phyloP scores from a whole-genome alignment of 2,329 filamentous ascomycete species.

The Scedosporium dehoogii region DNA sequence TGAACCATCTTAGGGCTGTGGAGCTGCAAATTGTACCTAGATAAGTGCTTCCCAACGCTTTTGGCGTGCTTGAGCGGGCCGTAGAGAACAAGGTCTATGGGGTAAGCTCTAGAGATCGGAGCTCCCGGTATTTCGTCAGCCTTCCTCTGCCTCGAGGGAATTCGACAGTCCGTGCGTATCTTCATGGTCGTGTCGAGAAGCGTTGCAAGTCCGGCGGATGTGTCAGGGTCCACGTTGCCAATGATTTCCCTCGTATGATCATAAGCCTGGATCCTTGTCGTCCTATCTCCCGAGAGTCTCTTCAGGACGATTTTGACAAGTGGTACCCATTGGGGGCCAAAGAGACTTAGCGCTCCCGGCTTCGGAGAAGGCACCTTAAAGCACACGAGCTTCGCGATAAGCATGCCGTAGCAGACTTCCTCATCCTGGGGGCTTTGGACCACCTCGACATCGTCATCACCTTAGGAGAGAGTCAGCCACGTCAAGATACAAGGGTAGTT shows the following conservation, averaged over 20 bases:
- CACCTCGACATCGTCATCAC: constrained; percentile 49
- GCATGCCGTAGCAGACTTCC: constrained; percentile 72
- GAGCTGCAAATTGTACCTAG: constrained; percentile 56
- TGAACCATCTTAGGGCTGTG: constrained; percentile 56
- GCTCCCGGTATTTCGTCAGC: constrained; percentile 56
- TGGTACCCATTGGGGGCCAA: constrained; percentile 55
- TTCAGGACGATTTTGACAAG: constrained; percentile 63
- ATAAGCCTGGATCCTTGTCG: constrained; percentile 57
- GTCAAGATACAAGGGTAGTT: constrained; percentile 18
- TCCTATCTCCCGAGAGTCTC: constrained; percentile 43
- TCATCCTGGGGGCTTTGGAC: constrained; percentile 50
- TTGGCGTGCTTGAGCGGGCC: constrained; percentile 58
- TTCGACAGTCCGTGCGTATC: constrained; percentile 62
- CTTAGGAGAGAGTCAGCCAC: constrained; percentile 18
- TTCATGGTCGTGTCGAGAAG: constrained; percentile 59
- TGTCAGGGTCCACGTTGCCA: constrained; percentile 61
- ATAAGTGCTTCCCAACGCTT: constrained; percentile 57
- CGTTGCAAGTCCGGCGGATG: constrained; percentile 57
- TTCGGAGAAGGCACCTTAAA: constrained; percentile 59
- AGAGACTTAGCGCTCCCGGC: constrained; percentile 49
- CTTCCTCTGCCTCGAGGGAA: constrained; percentile 55
- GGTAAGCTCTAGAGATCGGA: constrained; percentile 48
- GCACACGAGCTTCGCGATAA: constrained; percentile 60
- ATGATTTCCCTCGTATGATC: constrained; percentile 66
- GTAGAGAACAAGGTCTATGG: constrained; percentile 68